Percentiles rank a stretch among this genome's conserved stretches.
Evolutionary conservation across 2,329 filamentous ascomycete genomes (phyloP).

Genomic region (Trichoderma polysporum): DNA sequence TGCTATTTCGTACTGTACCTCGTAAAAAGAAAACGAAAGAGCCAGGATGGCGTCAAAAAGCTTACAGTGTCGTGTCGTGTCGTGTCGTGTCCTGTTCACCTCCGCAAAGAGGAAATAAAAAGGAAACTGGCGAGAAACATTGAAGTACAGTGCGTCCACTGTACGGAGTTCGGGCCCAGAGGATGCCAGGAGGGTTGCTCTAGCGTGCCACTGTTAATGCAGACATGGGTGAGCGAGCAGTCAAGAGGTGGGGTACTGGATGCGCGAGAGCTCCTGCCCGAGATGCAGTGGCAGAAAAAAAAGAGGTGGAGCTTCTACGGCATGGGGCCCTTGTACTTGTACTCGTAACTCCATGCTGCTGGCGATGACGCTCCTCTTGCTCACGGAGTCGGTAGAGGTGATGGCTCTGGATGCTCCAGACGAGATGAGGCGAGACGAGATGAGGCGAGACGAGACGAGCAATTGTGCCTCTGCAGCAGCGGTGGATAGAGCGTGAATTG

Average conservation of each 20-base stretch:
- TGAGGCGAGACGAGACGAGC: not conserved
- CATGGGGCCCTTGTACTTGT: conserved; percentile 1
- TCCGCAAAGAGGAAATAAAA: not conserved
- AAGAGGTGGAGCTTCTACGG: not conserved
- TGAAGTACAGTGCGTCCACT: not conserved
- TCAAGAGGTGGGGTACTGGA: conserved; percentile 3
- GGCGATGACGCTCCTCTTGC: not conserved
- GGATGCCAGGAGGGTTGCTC: conserved; percentile 2
- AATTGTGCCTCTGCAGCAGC: not conserved
- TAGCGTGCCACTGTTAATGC: conserved; percentile 23
- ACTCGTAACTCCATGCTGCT: not conserved
- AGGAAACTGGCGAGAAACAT: not conserved
- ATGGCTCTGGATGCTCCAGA: not conserved
- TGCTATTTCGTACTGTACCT: no score
- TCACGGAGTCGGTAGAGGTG: not conserved
- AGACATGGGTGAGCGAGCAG: conserved; percentile 4
- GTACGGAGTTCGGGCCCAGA: conserved; percentile 4
- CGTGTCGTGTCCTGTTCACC: not conserved
- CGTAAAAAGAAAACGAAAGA: not conserved
- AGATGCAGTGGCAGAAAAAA: conserved; percentile 10
- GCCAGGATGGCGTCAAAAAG: not conserved
- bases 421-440: not conserved
- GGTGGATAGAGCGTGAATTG: not conserved
- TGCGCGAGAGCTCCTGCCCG: not conserved
- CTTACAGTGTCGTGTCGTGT: not conserved